Evolutionary conservation across 352 stramenopile species (phyloP).

Genomic region (Aphanomyces invadans): DNA sequence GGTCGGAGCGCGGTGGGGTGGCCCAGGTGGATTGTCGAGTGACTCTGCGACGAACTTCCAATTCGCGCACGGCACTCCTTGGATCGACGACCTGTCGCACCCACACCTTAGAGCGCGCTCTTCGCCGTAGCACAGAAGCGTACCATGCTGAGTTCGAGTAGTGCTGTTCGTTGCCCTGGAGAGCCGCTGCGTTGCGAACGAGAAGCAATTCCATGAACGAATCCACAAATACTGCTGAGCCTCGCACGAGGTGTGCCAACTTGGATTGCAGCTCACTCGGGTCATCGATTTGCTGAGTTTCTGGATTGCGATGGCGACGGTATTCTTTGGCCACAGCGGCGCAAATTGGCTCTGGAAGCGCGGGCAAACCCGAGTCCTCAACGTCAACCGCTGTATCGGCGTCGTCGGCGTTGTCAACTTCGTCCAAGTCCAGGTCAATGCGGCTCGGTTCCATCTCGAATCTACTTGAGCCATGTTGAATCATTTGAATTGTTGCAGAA

Average conservation of each 20-base stretch:
- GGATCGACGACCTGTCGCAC: constrained; percentile 7
- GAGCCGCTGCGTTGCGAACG: constrained; percentile 3
- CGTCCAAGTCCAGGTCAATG: constrained; percentile 1
- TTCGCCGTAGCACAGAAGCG: not conserved
- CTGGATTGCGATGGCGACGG: not conserved
- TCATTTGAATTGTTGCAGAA: not conserved
- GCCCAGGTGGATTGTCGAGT: no score
- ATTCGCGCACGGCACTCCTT: constrained; percentile 8
- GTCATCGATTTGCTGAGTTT: not conserved
- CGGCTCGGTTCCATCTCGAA: not conserved
- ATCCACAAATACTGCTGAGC: not conserved
- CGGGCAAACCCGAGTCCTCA: not conserved
- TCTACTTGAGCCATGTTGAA: constrained; percentile 2
- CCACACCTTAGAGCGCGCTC: not conserved
- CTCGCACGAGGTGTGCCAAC: constrained; percentile 1
- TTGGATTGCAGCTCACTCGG: not conserved
- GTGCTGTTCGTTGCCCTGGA: constrained; percentile 22
- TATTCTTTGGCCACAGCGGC: constrained; percentile 2
- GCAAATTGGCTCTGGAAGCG: not conserved
- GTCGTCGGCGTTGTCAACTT: constrained; percentile 1
- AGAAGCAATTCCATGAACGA: constrained; percentile 15
- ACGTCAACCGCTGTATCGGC: not conserved
- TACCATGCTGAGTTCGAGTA: constrained; percentile 5
- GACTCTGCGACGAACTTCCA: constrained; percentile 17
- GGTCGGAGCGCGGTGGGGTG: no score